A percentile compares a stretch with the other conserved stretches of the same genome.
Evolutionary conservation across 164 flowering plant species (phyloP).

Genomic region (Umbellularia californica): DNA sequence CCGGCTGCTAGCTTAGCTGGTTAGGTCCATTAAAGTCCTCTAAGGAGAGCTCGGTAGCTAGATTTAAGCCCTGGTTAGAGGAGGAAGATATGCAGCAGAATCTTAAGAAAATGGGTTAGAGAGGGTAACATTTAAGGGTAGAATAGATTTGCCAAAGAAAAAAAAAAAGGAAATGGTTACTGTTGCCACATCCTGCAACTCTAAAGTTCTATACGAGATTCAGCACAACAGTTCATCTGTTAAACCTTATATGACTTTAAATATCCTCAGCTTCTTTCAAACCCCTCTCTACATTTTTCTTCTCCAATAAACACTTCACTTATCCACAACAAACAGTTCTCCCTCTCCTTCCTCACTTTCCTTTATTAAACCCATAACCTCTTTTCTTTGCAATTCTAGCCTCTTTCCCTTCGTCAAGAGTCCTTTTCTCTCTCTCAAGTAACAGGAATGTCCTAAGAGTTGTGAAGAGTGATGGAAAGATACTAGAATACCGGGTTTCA

Average conservation of each 20-base stretch:
- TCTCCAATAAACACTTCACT: no score
- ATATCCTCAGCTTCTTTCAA: not conserved
- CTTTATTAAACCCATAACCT: no score
- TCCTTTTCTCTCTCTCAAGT: not conserved
- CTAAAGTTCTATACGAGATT: not conserved
- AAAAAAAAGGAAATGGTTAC: no score
- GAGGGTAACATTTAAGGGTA: no score
- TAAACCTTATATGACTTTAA: not conserved
- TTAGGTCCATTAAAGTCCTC: no score
- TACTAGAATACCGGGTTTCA: constrained; percentile 20
- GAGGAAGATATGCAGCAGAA: no score
- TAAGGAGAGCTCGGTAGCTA: no score
- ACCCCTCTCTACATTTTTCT: not conserved
- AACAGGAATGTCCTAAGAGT: constrained; percentile 15
- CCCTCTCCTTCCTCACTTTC: not conserved
- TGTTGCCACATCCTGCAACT: not conserved
- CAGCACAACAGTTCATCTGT: not conserved
- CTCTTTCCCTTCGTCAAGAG: not conserved
- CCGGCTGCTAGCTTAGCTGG: no score
- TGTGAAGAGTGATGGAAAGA: constrained; percentile 26
- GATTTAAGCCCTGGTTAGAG: no score
- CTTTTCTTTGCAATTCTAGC: not conserved
- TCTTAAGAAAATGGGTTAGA: no score
- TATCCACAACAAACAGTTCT: no score
- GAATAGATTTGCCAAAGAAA: no score